phyloP scores from a whole-genome alignment of 2,329 filamentous ascomycete species.

The Diaporthe australafricana region DNA sequence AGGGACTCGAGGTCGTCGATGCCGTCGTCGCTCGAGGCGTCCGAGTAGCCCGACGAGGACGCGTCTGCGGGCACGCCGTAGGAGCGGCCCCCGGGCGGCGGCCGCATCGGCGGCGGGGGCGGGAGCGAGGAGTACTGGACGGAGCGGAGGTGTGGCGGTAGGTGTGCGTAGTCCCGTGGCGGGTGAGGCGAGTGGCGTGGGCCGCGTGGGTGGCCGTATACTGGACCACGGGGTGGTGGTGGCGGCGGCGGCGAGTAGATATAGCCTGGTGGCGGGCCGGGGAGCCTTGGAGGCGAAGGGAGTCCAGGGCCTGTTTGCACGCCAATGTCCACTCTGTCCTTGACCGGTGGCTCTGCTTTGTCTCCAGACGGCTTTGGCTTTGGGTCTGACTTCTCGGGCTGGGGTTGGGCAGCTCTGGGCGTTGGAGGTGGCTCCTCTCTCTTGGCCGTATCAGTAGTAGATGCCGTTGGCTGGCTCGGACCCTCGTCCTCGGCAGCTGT shows the following conservation, averaged over 20 bases:
- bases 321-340: slow-evolving; percentile 26
- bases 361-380: not conserved
- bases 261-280: slow-evolving; percentile 8
- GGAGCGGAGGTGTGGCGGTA: slow-evolving; percentile 24
- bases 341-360: not conserved
- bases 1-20: slow-evolving; percentile 40
- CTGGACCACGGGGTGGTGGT: slow-evolving; percentile 15
- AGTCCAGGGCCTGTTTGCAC: slow-evolving; percentile 35
- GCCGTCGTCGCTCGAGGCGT: slow-evolving; percentile 36
- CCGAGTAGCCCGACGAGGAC: not conserved
- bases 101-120: not conserved
- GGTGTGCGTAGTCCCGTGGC: not conserved
- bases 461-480: slow-evolving; percentile 6
- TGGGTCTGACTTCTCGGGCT: not conserved
- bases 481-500: slow-evolving; percentile 22
- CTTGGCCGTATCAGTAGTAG: slow-evolving; percentile 12
- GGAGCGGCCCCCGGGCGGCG: not conserved
- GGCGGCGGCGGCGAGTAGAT: slow-evolving; percentile 17
- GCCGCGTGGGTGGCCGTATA: slow-evolving; percentile 24
- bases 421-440: not conserved
- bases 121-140: not conserved
- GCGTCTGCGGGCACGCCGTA: too few relatives aligned
- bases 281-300: not conserved
- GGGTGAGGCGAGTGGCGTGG: not conserved
- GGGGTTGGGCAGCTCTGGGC: slow-evolving; percentile 7